Evolutionary conservation across 2,329 filamentous ascomycete genomes (phyloP), one percentile per base, ranked within the genome.

Genomic region (Fusarium sp.): DNA sequence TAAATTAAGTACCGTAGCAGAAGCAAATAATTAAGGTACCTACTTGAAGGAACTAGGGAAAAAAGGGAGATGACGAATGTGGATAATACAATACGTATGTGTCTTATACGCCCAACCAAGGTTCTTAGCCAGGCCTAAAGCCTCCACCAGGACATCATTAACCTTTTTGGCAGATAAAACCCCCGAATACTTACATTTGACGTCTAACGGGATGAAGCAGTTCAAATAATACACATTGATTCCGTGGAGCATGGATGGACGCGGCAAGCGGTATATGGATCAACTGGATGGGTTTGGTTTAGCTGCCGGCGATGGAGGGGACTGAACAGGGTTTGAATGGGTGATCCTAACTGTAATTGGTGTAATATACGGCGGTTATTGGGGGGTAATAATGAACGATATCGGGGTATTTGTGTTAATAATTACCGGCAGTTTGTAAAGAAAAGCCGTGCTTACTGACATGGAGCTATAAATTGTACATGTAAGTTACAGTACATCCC

Each of bases 121-220:
- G 25, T 25, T 25, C 25, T 9, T 9, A 25, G 25, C 25, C 25
- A 25, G 10, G 25, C 25, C 25, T 9, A 25, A 25, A 25, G 31
- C 33, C 18, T 63, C 50, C 43, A 50, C 33, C n/a, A 18, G 35
- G 45, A 21, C 29, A 25, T 39, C 42, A 48, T 45, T 39, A 18
- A 43, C 25, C 17, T 23, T 14, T 46, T 35, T 17, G 27, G 14
- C 14, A 37, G 43, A 63, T 20, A 36, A 35, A 20, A 49, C 11
- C 41, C 23, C 33, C 35, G 25, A 41, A 25, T 6, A 42, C 47
- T 23, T 55, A 21, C 39, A 27, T 62, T 41, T 18, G 36, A 35
- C 25, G 40, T 37, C 59, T 58, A 63, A 63, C 39, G 52, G 21
- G 35, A 63, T 58, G 18, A 46, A 63, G 60, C 42, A 63, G 58